phyloP scores from a whole-genome alignment of 257 asterid species.

The Sherardia arvensis region DNA sequence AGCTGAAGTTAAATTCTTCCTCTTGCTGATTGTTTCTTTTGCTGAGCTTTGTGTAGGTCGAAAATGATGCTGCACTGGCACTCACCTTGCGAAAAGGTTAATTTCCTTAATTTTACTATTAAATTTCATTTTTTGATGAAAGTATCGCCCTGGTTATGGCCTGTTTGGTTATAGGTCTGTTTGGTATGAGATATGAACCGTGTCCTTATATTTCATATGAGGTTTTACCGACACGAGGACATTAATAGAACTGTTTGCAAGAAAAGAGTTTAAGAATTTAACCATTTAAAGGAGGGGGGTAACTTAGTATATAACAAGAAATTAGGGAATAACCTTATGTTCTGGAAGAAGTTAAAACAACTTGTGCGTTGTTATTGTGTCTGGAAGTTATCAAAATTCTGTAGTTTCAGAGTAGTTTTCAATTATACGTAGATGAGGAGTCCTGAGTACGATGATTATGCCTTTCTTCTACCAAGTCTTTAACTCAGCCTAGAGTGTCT shows the following conservation, averaged over 20 bases:
- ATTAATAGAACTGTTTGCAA: not conserved
- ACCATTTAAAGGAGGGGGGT: not conserved
- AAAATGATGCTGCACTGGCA: conserved; percentile 79
- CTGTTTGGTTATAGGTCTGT: not conserved
- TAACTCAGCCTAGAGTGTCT: too few species aligned
- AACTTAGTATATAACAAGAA: not conserved
- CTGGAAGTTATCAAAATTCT: not conserved
- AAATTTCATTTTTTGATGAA: not conserved
- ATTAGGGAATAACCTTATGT: too few species aligned
- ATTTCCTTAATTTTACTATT: not conserved
- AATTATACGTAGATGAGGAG: not conserved
- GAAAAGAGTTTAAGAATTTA: conserved; percentile 1
- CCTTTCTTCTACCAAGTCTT: not conserved
- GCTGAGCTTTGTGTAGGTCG: conserved; percentile 45
- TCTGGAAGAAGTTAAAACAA: too few species aligned
- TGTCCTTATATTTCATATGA: not conserved
- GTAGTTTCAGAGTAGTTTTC: not conserved
- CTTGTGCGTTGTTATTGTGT: not conserved
- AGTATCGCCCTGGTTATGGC: not conserved
- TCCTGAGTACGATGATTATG: not conserved
- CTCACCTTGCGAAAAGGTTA: conserved; percentile 89
- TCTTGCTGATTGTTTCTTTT: conserved; percentile 4
- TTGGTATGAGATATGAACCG: too few species aligned
- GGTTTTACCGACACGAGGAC: not conserved
- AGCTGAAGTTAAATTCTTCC: not conserved